Conservation (phyloP, 768 basidiomycete genomes). For the Amylocystis lapponica region DNA sequence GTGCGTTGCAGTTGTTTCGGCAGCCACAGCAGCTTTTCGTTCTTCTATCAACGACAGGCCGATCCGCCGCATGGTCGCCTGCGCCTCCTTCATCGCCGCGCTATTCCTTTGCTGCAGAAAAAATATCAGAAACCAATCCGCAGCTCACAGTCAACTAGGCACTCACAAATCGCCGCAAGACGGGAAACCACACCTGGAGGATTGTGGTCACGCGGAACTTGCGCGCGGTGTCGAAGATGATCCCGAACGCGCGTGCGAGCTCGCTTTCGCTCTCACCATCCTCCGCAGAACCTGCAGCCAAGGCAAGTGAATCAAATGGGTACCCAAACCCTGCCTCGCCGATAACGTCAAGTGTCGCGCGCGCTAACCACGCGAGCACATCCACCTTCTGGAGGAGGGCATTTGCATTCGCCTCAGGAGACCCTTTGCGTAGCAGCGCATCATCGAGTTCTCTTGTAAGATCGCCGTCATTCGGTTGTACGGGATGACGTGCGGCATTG, state of each 20-base stretch:
- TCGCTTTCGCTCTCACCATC: constrained; percentile 39
- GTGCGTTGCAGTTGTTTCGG: constrained; percentile 5
- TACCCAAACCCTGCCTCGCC: constrained; percentile 65
- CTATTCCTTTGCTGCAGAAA: constrained; percentile 40
- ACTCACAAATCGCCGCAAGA: constrained; percentile 49
- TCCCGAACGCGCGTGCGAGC: constrained; percentile 47
- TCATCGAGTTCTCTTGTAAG: background rate
- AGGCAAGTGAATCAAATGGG: constrained; percentile 46
- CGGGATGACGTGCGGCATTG: background rate
- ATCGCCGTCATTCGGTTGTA: background rate
- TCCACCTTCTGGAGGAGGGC: constrained; percentile 46
- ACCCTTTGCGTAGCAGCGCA: background rate
- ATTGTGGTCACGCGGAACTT: constrained; percentile 48
- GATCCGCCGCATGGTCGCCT: constrained; percentile 45
- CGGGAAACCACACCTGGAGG: constrained; percentile 53
- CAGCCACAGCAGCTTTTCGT: constrained; percentile 33
- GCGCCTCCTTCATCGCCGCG: constrained; percentile 37
- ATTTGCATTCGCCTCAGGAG: background rate
- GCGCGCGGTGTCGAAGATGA: constrained; percentile 48
- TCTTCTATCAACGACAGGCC: constrained; percentile 48
- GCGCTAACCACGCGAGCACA: constrained; percentile 57
- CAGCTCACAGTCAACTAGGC: background rate
- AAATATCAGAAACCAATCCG: background rate
- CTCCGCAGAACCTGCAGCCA: constrained; percentile 29
- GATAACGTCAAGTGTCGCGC: constrained; percentile 71